These are phyloP conservation scores for Pythium folliculosum DNA, from an alignment of 352 stramenopile species.

Conservation along the genomic window DNA sequence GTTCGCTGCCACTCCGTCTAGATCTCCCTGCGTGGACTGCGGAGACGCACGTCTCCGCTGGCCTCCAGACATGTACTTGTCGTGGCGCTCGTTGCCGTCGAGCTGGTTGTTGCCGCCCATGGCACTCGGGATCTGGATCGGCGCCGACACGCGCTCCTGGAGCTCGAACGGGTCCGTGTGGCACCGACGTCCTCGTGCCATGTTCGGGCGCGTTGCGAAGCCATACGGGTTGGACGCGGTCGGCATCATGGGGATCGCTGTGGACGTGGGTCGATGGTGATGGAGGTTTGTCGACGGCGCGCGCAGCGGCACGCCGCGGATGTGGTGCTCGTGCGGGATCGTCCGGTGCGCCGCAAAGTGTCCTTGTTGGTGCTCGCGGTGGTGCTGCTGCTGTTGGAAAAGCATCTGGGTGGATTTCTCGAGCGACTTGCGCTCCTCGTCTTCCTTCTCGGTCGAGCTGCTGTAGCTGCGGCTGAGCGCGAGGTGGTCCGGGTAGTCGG, in stretches of 20 bases:
- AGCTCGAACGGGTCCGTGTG: slow-evolving; percentile 39
- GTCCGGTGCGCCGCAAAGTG: background rate
- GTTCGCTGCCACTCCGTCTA: background rate
- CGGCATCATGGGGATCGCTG: background rate
- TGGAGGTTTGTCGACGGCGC: slow-evolving; percentile 12
- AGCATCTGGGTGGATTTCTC: slow-evolving; percentile 4
- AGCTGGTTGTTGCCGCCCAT: slow-evolving; percentile 13
- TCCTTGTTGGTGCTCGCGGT: background rate
- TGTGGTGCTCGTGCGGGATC: slow-evolving; percentile 1
- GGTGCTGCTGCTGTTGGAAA: slow-evolving; percentile 1
- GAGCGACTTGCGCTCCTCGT: slow-evolving; percentile 30
- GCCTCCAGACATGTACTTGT: background rate
- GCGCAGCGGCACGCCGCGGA: slow-evolving; percentile 13
- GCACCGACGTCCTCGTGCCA: slow-evolving; percentile 34
- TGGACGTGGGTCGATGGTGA: background rate
- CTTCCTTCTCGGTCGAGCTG: slow-evolving; percentile 31
- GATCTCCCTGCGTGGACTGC: slow-evolving; percentile 6
- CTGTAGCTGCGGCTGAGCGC: slow-evolving; percentile 31
- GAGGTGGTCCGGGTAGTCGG: slow-evolving; percentile 11
- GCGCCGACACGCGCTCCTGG: slow-evolving; percentile 50
- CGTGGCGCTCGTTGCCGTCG: slow-evolving; percentile 10
- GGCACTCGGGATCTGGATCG: slow-evolving; percentile 61
- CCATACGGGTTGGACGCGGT: slow-evolving; percentile 28
- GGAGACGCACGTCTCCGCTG: background rate
- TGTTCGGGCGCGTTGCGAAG: slow-evolving; percentile 25